Conservation (phyloP, 2,329 filamentous ascomycete genomes). For the Mollisiaceae sp. region DNA sequence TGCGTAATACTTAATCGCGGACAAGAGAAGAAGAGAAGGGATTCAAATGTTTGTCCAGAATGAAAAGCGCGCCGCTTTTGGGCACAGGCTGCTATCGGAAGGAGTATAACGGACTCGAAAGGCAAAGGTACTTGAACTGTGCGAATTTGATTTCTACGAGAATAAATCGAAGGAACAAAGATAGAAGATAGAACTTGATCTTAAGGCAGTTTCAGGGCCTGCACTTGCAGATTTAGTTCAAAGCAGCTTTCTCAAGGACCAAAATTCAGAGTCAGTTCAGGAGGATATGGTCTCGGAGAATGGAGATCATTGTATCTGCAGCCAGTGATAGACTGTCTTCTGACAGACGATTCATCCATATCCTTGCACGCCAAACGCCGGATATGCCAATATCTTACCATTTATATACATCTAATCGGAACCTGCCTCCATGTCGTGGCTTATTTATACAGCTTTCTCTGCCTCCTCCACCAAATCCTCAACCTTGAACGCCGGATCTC, state of each 20-base stretch:
- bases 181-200: neutral
- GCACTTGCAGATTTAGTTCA: neutral
- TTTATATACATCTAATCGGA: conserved; percentile 3
- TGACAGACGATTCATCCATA: neutral
- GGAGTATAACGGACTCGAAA: neutral
- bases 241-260: too few relatives aligned
- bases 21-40: neutral
- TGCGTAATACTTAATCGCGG: neutral
- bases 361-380: neutral
- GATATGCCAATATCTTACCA: neutral
- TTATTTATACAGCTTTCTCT: conserved; percentile 69
- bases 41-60: neutral
- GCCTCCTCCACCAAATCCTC: conserved; percentile 88
- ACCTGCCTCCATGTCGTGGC: neutral
- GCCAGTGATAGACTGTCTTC: neutral
- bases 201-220: too few relatives aligned
- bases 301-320: neutral
- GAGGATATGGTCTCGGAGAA: neutral
- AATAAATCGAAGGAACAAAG: neutral
- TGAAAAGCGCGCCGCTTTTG: neutral
- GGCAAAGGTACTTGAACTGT: neutral
- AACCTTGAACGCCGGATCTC: conserved; percentile 80
- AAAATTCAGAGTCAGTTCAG: too few relatives aligned
- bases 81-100: neutral
- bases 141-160: neutral